These are phyloP conservation scores for Syzygium jambos DNA, from an alignment of 345 rosid species.

Conservation along the genomic window DNA sequence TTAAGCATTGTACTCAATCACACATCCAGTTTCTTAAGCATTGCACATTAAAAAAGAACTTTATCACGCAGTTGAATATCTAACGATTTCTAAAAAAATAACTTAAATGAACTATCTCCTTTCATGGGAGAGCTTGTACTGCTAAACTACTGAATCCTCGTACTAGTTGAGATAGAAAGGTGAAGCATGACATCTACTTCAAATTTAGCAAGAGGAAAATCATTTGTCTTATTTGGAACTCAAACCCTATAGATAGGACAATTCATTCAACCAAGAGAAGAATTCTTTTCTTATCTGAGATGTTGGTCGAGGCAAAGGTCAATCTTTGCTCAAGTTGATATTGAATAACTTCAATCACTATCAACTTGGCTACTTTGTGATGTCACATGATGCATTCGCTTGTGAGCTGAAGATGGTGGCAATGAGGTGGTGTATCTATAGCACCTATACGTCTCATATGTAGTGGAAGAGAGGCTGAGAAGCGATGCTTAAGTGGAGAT, in stretches of 20 bases:
- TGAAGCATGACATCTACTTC: neutral
- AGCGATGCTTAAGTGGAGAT: neutral
- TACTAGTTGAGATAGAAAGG: neutral
- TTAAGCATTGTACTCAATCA: neutral
- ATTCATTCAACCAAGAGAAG: neutral
- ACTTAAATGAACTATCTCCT: neutral
- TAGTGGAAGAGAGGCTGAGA: neutral
- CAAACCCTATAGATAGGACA: neutral
- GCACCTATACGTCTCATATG: neutral
- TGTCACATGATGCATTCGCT: neutral
- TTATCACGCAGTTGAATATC: neutral
- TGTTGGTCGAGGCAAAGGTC: neutral
- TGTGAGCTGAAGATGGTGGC: neutral
- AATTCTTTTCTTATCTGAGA: neutral
- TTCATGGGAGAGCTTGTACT: neutral
- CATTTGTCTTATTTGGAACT: neutral
- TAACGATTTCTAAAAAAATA: neutral
- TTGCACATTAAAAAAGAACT: neutral
- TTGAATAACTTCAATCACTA: neutral
- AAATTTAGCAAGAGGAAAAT: neutral
- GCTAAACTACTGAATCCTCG: neutral
- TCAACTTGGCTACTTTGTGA: neutral
- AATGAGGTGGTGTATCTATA: neutral
- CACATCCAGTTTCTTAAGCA: neutral
- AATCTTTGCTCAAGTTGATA: neutral